Evolutionary conservation across 2,329 filamentous ascomycete species (phyloP).

Genomic region (Sclerotinia subarctica): DNA sequence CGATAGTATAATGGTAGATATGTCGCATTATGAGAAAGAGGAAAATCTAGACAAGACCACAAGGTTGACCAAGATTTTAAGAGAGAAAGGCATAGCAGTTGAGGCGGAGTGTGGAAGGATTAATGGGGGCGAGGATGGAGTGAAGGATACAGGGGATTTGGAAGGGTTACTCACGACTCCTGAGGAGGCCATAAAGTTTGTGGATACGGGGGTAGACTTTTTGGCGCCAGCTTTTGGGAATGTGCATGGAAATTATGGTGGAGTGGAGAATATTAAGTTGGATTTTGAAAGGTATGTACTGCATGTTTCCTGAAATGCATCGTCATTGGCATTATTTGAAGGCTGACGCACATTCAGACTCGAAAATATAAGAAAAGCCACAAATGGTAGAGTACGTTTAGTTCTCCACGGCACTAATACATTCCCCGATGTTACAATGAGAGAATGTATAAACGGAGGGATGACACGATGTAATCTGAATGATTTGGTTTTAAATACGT

Average conservation of each 20-base stretch:
- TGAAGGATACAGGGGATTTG: conserved; percentile 63
- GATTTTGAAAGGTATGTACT: conserved; percentile 41
- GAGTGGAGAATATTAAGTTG: conserved; percentile 40
- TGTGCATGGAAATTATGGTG: conserved; percentile 59
- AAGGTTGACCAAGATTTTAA: conserved; percentile 49
- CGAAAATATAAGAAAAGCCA: conserved; percentile 27
- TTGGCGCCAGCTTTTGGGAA: conserved; percentile 67
- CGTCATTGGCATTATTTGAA: neutral
- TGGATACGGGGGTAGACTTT: conserved; percentile 63
- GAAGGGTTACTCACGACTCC: conserved; percentile 60
- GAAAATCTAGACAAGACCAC: conserved; percentile 66
- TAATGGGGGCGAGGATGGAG: conserved; percentile 71
- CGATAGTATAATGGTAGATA: conserved; percentile 74
- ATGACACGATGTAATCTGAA: conserved; percentile 42
- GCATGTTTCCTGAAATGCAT: neutral
- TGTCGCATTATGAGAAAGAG: conserved; percentile 68
- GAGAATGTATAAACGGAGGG: conserved; percentile 46
- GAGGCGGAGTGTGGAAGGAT: conserved; percentile 69
- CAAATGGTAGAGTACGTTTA: conserved; percentile 44
- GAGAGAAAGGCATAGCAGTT: conserved; percentile 62
- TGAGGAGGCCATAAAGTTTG: conserved; percentile 60
- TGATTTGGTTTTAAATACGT: conserved; percentile 31
- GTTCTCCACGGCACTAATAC: conserved; percentile 57
- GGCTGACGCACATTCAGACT: neutral
- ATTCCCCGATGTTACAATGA: conserved; percentile 50